Evolutionary conservation across 1,139 yeast genomes (phyloP).

Genomic region (Yamadazyma triangularis): DNA sequence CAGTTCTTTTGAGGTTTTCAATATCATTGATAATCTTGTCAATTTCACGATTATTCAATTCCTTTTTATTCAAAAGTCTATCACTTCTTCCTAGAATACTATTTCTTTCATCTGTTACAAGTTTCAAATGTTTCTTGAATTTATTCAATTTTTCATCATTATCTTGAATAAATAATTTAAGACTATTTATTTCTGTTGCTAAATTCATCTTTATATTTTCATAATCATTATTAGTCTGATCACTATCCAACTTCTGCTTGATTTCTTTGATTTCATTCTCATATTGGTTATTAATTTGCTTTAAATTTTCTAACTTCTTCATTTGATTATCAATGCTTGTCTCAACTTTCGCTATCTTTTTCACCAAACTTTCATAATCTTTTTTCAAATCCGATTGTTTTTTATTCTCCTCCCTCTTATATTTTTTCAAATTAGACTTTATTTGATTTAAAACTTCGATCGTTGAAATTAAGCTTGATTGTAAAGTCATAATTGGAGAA

Average conservation of each 20-base stretch:
- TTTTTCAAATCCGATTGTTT: constrained; percentile 47
- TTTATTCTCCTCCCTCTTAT: constrained; percentile 60
- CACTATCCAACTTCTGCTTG: constrained; percentile 17
- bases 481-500: constrained; percentile 56
- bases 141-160: constrained; percentile 24
- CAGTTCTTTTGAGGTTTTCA: constrained; percentile 23
- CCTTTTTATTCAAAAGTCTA: constrained; percentile 22
- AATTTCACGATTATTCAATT: constrained; percentile 12
- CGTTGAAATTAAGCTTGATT: constrained; percentile 59
- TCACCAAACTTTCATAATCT: constrained; percentile 54
- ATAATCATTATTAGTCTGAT: constrained; percentile 13
- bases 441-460: constrained; percentile 50
- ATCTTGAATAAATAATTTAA: constrained; percentile 20
- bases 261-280: constrained; percentile 33
- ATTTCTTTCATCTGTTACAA: constrained; percentile 19
- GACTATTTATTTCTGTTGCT: constrained; percentile 17
- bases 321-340: constrained; percentile 21
- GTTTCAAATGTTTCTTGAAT: constrained; percentile 19
- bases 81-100: constrained; percentile 20
- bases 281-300: constrained; percentile 38
- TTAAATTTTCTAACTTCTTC: constrained; percentile 38
- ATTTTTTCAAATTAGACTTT: constrained; percentile 49
- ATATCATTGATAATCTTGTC: constrained; percentile 18
- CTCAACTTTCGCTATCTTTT: constrained; percentile 38
- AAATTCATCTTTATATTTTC: constrained; percentile 19